Evolutionary conservation across 2,329 filamentous ascomycete genomes (phyloP).

Genomic region (Xylariales sp.): DNA sequence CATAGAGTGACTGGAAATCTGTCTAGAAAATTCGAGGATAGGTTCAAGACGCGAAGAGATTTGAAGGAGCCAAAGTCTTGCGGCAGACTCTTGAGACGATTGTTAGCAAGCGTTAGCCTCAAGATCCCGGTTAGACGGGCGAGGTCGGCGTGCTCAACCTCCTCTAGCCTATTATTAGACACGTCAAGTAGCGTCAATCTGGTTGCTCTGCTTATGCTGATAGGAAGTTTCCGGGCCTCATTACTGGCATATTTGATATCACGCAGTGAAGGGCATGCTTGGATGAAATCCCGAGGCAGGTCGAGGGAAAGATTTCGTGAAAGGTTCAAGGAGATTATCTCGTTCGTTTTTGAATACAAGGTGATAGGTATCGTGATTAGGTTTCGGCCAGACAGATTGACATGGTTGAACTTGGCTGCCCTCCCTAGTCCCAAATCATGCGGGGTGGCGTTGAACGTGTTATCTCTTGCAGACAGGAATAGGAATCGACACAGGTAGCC

Average conservation of each 20-base stretch:
- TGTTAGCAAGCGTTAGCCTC: constrained; percentile 94
- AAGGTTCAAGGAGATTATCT: constrained; percentile 94
- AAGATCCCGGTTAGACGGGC: constrained; percentile 79
- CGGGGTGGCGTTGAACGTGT: constrained; percentile 77
- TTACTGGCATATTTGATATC: constrained; percentile 98
- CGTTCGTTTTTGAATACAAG: constrained; percentile 88
- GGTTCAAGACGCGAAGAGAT: constrained; percentile 82
- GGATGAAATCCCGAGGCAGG: constrained; percentile 95
- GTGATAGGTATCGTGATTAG: constrained; percentile 94
- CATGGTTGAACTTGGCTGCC: constrained; percentile 90
- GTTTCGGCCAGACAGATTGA: constrained; percentile 90
- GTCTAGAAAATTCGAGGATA: constrained; percentile 92
- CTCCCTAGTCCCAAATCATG: constrained; percentile 86
- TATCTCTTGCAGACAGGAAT: constrained; percentile 90
- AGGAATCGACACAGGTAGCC: constrained; percentile 97
- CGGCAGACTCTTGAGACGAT: constrained; percentile 83
- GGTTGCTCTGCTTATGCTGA: constrained; percentile 83
- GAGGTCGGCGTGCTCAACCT: constrained; percentile 86
- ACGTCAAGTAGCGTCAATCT: constrained; percentile 90
- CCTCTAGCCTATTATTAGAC: constrained; percentile 91
- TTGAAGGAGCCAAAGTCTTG: constrained; percentile 85
- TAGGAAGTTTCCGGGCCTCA: constrained; percentile 86
- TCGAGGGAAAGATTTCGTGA: constrained; percentile 93
- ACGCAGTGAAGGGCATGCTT: constrained; percentile 87
- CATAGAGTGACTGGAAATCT: constrained; percentile 88